Evolutionary conservation across 768 basidiomycete genomes (phyloP).

Genomic region (Leccinum arenicola): DNA sequence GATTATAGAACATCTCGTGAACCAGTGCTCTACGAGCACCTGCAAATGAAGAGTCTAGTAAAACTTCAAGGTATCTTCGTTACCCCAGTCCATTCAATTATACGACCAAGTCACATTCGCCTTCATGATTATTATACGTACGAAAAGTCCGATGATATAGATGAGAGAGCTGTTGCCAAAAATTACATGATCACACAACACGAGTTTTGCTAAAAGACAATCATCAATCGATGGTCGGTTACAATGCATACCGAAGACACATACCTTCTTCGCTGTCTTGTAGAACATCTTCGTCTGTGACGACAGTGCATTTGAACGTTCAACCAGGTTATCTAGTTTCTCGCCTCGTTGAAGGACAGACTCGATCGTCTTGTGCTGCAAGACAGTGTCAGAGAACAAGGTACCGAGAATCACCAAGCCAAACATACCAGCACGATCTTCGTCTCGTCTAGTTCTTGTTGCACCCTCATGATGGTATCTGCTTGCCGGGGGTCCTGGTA

Average conservation of each 20-base stretch:
- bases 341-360: constrained; percentile 94
- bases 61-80: not conserved
- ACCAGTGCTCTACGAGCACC: not conserved
- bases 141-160: constrained; percentile 18
- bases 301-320: constrained; percentile 85
- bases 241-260: constrained; percentile 14
- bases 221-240: constrained; percentile 8
- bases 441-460: constrained; percentile 97
- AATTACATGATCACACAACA: constrained; percentile 87
- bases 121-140: constrained; percentile 18
- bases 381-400: constrained; percentile 1
- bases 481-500: constrained; percentile 98
- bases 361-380: constrained; percentile 98
- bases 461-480: constrained; percentile 97
- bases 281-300: constrained; percentile 97
- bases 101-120: not conserved
- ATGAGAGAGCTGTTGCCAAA: constrained; percentile 3
- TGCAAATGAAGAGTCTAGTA: not conserved
- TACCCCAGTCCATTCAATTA: not conserved
- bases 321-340: constrained; percentile 93
- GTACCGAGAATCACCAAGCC: not conserved
- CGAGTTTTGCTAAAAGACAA: constrained; percentile 77
- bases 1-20: not conserved
- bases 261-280: constrained; percentile 98
- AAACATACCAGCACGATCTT: constrained; percentile 90